Evolutionary conservation across 164 flowering plant genomes (phyloP).

Genomic region (Dillenia turbinata): DNA sequence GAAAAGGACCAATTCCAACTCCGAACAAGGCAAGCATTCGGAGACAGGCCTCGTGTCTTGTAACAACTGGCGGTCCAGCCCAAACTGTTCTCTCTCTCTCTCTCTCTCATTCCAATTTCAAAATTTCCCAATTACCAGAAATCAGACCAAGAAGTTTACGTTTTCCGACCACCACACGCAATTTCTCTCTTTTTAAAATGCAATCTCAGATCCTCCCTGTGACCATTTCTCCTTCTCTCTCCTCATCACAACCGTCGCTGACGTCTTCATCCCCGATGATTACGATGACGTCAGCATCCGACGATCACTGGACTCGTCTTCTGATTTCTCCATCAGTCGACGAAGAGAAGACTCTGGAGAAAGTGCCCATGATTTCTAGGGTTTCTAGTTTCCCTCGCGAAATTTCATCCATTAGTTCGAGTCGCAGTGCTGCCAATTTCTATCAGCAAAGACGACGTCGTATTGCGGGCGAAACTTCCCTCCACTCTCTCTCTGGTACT

Average conservation of each 20-base stretch:
- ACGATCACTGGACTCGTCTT: constrained; percentile 17
- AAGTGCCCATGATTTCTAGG: constrained; percentile 33
- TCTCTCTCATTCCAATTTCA: too few species aligned
- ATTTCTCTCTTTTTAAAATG: constrained; percentile 4
- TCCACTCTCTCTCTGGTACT: constrained; percentile 12
- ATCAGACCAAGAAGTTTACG: too few species aligned
- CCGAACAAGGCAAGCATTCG: too few species aligned
- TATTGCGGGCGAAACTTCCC: constrained; percentile 29
- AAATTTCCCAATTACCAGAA: too few species aligned
- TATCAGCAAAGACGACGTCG: constrained; percentile 43
- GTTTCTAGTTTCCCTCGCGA: constrained; percentile 19
- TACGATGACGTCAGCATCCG: background rate
- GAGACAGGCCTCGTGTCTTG: too few species aligned
- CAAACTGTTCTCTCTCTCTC: too few species aligned
- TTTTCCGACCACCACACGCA: too few species aligned
- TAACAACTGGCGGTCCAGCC: too few species aligned
- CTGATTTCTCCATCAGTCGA: constrained; percentile 20
- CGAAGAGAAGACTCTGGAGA: constrained; percentile 14
- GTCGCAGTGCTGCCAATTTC: background rate
- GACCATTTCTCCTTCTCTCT: constrained; percentile 1
- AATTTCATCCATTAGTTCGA: too few species aligned
- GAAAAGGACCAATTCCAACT: too few species aligned
- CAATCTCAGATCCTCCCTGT: constrained; percentile 18
- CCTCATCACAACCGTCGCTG: constrained; percentile 5
- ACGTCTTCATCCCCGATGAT: background rate